phyloP scores from a whole-genome alignment of 179 eudicot genomes.

The Silene vulgaris region DNA sequence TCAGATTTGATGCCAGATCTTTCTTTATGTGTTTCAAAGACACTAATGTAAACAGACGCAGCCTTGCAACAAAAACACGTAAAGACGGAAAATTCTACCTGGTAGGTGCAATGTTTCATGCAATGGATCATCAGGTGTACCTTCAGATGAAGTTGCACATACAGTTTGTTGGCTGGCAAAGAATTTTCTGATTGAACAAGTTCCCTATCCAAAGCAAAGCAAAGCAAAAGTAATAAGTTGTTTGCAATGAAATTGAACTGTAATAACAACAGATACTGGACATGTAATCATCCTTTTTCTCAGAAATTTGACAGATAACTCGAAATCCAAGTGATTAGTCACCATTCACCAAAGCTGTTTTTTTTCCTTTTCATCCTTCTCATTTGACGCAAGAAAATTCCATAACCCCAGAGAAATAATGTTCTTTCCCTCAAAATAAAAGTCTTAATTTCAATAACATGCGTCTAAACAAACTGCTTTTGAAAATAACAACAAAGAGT shows the following conservation, averaged over 20 bases:
- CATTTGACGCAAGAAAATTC: not conserved
- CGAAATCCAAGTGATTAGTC: not conserved
- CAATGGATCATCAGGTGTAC: conserved; percentile 24
- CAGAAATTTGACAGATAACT: not conserved
- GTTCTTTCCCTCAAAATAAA: not conserved
- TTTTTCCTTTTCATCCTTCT: not conserved
- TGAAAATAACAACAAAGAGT: not conserved
- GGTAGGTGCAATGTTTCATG: conserved; percentile 37
- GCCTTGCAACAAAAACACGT: not conserved
- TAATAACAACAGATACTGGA: not conserved
- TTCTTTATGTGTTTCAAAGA: not conserved
- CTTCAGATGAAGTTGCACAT: conserved; percentile 27
- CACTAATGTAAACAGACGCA: not conserved
- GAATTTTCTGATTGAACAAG: conserved; percentile 67
- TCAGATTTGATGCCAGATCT: not conserved
- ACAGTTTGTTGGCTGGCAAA: conserved; percentile 48
- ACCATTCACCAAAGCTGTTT: conserved; percentile 6
- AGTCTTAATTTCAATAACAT: not conserved
- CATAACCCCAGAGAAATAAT: not conserved
- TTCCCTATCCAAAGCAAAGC: conserved; percentile 51
- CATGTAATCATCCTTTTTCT: conserved; percentile 1
- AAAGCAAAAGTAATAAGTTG: conserved; percentile 10
- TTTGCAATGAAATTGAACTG: not conserved
- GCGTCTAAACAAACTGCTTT: not conserved
- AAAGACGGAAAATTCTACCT: conserved; percentile 32